Base-by-base conservation (phyloP, 208 protist genomes). In the Polymyxa betae region DNA sequence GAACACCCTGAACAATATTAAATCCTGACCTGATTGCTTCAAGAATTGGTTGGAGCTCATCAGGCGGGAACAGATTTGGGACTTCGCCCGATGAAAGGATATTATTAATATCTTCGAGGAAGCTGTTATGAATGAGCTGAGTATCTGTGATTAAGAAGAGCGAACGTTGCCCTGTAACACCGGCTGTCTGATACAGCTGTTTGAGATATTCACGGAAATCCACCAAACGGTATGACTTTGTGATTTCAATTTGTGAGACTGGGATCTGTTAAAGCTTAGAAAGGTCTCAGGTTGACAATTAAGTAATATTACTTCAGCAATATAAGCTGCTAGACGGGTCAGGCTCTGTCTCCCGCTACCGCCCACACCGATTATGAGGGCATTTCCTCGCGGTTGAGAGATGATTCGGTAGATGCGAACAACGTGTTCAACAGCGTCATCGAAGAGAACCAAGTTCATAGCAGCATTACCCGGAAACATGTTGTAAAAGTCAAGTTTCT, bases 111-210 rank as follows among this genome's bases (percentile, higher is more conserved):
- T 99, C 97, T 93, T 99, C 98, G 16, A 99, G 93, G 92, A 99
- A 98, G 29, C 95, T 95, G 38, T 97, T 92, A 49, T 98, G 92
- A 91, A 98, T 96, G 89, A 99, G 96, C 93, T 99, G 97, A 89
- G 97, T 98, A 93, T 99, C 98, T 72, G 95, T 96, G 91, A 99
- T 98, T 92, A 99, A 96, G 94, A 99, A 99, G 20, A 98, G 97
- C 68, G 97, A 98, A 77, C 96, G 95, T 94, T 98, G 95, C 44
- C 94, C 94, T 92, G 98, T 97, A 0, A 96, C 88, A 49, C 97
- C 98, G 77, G 97, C 98, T 43, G 95, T 94, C 87, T 96, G 95
- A 94, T 98, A 98, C 54, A 99, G 94, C 43, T 96, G 96, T 90
- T 98, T 98, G 38, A 99, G 94, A 93, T 99, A 97, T 49, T 99